These are phyloP conservation scores for Penicillium digitatum DNA, from an alignment of 2,329 filamentous ascomycete species.

Conservation along the genomic window DNA sequence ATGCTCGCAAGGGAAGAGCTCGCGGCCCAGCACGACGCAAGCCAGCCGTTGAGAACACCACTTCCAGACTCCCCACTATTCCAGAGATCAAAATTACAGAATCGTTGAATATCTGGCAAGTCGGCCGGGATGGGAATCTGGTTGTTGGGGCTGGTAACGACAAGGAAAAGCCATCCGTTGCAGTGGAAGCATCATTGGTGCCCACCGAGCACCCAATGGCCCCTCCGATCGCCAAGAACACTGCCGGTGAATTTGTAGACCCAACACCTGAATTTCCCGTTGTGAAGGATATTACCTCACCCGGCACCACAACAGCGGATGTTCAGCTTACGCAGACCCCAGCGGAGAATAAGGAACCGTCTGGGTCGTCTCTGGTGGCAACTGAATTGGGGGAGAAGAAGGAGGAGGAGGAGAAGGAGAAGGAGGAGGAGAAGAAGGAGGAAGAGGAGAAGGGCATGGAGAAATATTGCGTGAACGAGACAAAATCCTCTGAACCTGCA, in stretches of 20 bases:
- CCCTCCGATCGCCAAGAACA: slow-evolving; percentile 33
- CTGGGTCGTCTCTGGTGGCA: background rate
- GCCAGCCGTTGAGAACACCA: slow-evolving; percentile 58
- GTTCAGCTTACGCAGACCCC: slow-evolving; percentile 3
- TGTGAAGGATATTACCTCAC: slow-evolving; percentile 5
- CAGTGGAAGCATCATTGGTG: slow-evolving; percentile 4
- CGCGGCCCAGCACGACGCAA: slow-evolving; percentile 78
- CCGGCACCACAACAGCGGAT: background rate
- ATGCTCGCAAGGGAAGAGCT: slow-evolving; percentile 86
- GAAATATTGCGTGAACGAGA: background rate
- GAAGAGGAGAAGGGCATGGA: too few relatives aligned
- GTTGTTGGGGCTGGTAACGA: slow-evolving; percentile 26
- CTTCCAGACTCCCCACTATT: slow-evolving; percentile 31
- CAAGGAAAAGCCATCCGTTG: slow-evolving; percentile 11
- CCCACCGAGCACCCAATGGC: slow-evolving; percentile 24
- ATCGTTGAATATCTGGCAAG: slow-evolving; percentile 42
- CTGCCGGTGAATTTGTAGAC: slow-evolving; percentile 34
- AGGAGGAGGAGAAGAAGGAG: background rate
- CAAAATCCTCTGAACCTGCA: background rate
- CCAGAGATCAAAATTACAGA: slow-evolving; percentile 39
- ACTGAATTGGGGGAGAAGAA: background rate
- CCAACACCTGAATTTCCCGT: slow-evolving; percentile 19
- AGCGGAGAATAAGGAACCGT: background rate
- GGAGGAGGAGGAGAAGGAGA: background rate
- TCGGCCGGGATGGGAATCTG: slow-evolving; percentile 34